A percentile compares a stretch with the other conserved stretches of the same genome.
Conservation (phyloP, 2,329 filamentous ascomycete genomes). For the Eurotiales sp. region DNA sequence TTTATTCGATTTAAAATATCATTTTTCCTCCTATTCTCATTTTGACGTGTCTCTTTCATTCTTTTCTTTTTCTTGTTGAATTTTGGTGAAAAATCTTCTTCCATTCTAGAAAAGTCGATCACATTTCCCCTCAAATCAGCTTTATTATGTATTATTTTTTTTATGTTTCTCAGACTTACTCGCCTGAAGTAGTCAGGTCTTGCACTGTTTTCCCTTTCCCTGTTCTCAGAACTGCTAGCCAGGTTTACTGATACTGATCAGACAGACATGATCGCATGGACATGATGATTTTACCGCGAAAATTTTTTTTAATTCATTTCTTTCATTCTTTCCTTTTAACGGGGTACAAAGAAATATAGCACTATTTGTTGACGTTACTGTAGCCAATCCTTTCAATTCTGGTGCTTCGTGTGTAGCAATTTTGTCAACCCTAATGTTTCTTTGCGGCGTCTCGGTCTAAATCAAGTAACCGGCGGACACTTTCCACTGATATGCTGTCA, state of each 20-base stretch:
- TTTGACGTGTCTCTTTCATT: neutral
- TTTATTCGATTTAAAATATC: slow-evolving; percentile 11
- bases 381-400: too few species aligned
- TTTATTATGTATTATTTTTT: neutral
- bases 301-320: neutral
- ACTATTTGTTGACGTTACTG: too few species aligned
- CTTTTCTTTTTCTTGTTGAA: neutral
- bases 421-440: too few species aligned
- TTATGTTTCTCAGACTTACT: neutral
- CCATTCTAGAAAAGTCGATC: too few species aligned
- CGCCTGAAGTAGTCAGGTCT: neutral
- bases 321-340: neutral
- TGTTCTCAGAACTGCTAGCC: neutral
- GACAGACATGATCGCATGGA: neutral
- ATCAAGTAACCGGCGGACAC: too few species aligned
- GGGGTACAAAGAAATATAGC: too few species aligned
- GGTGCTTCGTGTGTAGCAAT: too few species aligned
- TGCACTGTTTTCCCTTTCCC: neutral
- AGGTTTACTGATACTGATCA: too few species aligned
- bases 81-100: neutral
- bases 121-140: too few species aligned
- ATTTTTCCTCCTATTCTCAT: too few species aligned
- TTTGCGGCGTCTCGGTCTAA: too few species aligned
- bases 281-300: neutral
- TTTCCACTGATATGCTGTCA: too few species aligned